Evolutionary conservation across 768 basidiomycete species (phyloP), one percentile per base, ranked within the genome.

Genomic region (Suillus alpinus): DNA sequence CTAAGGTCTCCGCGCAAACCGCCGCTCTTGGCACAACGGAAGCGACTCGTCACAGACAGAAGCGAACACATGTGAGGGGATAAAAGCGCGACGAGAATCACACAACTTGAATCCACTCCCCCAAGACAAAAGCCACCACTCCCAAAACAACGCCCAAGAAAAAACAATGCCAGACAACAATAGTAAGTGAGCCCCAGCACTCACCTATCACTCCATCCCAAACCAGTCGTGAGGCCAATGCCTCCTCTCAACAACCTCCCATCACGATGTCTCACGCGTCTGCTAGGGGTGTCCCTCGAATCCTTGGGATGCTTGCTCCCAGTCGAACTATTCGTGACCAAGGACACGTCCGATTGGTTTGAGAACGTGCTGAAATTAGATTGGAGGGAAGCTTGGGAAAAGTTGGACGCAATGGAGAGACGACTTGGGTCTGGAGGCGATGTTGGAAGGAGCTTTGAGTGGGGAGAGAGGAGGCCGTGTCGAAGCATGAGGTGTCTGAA

Each of bases 141-240:
- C 20, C 31, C n/a, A 26, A 26, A 26, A 26, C 26, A 26, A 26
- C 26, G 26, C 26, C 26, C 26, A 26, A 26, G 26, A 26, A 26
- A 26, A 26, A 26, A 26, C 26, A 3, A 26, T 26, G 26, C 26
- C 26, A 26, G 40, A 43, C 23, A 13, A 44, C 7, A 40, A 2
- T 4, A 46, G 46, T 47, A 47, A 8, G 60, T 43, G 32, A 52
- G 43, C 57, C 43, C 57, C 40, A 72, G 56, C 40, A 72, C 80
- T 14, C 39, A 87, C 85, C 86, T 87, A 65, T 89, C 88, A 65
- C 86, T 88, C 88, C 88, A 89, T 0, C 88, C 88, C 14, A 89
- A 72, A 6, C 88, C 88, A 8, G 88, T 89, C 5, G 88, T 89
- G 58, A 89, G 68, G 2, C 88, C 88, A 57, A 89, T 80, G 2